A percentile compares a stretch with the other conserved stretches of the same genome.
phyloP scores from a whole-genome alignment of 257 asterid genomes.

The Rauvolfia tetraphylla region DNA sequence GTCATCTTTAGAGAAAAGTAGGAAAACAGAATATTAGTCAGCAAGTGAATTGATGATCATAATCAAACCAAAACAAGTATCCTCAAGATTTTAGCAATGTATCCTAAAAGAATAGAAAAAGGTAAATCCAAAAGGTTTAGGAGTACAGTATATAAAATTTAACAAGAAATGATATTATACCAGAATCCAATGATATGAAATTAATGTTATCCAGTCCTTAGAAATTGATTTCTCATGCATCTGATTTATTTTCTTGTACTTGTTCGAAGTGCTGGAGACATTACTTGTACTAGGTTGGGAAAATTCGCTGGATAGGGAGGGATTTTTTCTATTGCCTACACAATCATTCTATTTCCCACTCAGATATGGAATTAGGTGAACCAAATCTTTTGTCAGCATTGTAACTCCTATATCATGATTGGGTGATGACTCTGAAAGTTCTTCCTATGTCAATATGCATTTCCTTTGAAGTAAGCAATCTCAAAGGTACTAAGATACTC shows the following conservation, averaged over 20 bases:
- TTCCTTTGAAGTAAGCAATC: neutral
- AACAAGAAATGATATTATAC: neutral
- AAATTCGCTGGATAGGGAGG: no score
- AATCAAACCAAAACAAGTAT: neutral
- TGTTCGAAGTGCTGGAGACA: no score
- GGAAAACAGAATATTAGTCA: conserved; percentile 34
- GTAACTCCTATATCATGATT: neutral
- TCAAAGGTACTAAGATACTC: no score
- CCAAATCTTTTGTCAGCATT: neutral
- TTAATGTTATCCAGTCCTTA: neutral
- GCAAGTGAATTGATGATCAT: conserved; percentile 15
- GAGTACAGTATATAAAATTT: neutral
- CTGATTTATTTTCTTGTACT: neutral
- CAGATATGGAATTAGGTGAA: neutral
- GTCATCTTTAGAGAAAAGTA: conserved; percentile 65
- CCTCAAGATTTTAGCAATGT: neutral
- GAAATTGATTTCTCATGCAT: neutral
- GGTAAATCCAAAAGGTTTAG: neutral
- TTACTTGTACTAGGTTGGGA: neutral
- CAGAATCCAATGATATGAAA: neutral
- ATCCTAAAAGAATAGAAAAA: neutral
- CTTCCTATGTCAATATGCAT: neutral
- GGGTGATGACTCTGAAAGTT: neutral
- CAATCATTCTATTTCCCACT: neutral
- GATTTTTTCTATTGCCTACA: neutral